Evolutionary conservation across 2,329 filamentous ascomycete genomes (phyloP).

Genomic region (Zymoseptoria brevis): DNA sequence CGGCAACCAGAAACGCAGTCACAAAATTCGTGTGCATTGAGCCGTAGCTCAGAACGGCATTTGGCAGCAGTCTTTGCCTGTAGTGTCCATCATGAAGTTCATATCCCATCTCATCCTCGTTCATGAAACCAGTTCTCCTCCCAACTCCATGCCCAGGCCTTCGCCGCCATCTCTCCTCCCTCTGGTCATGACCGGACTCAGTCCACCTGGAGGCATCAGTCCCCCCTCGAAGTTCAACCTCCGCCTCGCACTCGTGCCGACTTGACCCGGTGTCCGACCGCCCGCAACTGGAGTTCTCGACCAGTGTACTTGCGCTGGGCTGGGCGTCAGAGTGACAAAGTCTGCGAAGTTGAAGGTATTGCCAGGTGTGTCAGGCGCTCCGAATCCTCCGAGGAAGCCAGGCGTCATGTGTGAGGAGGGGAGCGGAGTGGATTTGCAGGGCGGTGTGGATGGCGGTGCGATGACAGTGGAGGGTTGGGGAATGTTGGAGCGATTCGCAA

Average conservation of each 20-base stretch:
- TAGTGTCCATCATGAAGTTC: background rate
- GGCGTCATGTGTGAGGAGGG: slow-evolving; percentile 87
- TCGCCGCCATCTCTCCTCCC: slow-evolving; percentile 34
- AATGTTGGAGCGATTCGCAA: background rate
- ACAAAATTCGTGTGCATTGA: background rate
- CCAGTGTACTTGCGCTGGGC: slow-evolving; percentile 84
- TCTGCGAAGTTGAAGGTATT: slow-evolving; percentile 90
- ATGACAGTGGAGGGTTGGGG: slow-evolving; percentile 36
- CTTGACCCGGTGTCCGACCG: slow-evolving; percentile 54
- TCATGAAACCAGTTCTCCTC: slow-evolving; percentile 48
- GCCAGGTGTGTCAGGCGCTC: slow-evolving; percentile 65
- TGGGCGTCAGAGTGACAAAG: slow-evolving; percentile 95
- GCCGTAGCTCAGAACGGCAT: background rate
- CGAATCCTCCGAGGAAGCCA: slow-evolving; percentile 47
- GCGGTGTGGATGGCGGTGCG: slow-evolving; percentile 48
- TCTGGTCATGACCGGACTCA: slow-evolving; percentile 31
- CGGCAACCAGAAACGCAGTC: background rate
- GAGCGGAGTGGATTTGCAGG: slow-evolving; percentile 48
- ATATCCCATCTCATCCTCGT: background rate
- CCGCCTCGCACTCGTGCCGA: slow-evolving; percentile 56
- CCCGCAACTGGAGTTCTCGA: slow-evolving; percentile 48
- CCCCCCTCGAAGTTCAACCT: slow-evolving; percentile 67
- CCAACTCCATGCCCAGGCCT: slow-evolving; percentile 57
- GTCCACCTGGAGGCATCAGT: slow-evolving; percentile 45
- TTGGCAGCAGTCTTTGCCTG: background rate